Base-by-base conservation (phyloP, 441 rosid species). In the Aleurites moluccanus region DNA sequence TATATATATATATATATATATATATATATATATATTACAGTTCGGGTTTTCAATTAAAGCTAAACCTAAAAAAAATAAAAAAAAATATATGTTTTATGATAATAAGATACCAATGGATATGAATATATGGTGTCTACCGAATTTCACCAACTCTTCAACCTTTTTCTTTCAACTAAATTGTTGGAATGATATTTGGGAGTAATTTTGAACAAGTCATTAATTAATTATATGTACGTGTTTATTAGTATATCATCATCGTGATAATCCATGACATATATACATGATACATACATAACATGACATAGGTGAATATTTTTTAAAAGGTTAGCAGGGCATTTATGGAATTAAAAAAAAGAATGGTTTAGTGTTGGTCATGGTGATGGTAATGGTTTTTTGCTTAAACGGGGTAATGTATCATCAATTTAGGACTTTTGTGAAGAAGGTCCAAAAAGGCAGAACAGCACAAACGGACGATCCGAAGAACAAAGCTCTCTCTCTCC, bases 381-480 rank as follows among this genome's bases (percentile, higher is more conserved):
- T 13, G 1, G 4, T 27, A 2, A 38, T 61, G 40, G 11, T 10
- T 70, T n/a, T 56, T 55, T 69, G 65, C 55, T 57, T 71, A 18
- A 56, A 23, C 66, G 25, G 42, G 45, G 56, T 23, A 45, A 53
- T 56, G 67, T 0, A 64, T 75, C 62, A 78, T 30, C 65, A 60
- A 30, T 49, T 64, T 52, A 74, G 77, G 57, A 76, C 38, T 76
- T 23, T 52, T 14, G 77, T 25, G 80, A 60, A 65, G 78, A 67
- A 72, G 79, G 85, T 81, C 85, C 84, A 63, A 79, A 70, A 57
- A 71, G 83, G 77, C 77, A 30, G 76, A 47, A 60, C 50, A 56
- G 78, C 84, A 44, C 80, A 71, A 85, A 78, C 83, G 86, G 84
- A 82, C 81, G 82, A 82, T 75, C 83, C 85, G 25, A 82, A 80